Percentiles rank a stretch among this genome's conserved stretches.
Evolutionary conservation across 306 rosid species (phyloP).

Genomic region (Dryas alaskensis): DNA sequence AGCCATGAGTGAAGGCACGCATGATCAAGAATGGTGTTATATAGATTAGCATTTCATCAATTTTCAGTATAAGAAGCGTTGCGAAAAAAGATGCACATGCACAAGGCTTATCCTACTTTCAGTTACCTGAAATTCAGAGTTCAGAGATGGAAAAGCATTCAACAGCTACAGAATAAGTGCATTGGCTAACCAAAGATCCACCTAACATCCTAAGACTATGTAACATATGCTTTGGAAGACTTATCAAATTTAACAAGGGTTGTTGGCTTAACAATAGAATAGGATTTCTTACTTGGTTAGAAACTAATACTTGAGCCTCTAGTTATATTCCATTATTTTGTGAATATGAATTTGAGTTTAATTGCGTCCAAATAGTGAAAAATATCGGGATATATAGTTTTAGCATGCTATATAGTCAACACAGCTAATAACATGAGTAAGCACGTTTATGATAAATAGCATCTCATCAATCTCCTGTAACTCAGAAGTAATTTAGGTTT

Average conservation of each 20-base stretch:
- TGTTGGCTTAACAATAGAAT: not conserved
- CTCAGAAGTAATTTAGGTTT: too few relatives aligned
- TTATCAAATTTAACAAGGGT: conserved; percentile 1
- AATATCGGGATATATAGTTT: not conserved
- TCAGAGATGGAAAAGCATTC: not conserved
- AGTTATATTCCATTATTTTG: not conserved
- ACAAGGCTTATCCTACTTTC: too few relatives aligned
- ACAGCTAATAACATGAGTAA: conserved; percentile 4
- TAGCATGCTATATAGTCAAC: not conserved
- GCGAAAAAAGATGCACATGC: too few relatives aligned
- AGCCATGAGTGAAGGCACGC: too few relatives aligned
- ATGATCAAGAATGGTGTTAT: too few relatives aligned
- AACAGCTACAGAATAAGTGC: not conserved
- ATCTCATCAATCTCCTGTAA: too few relatives aligned
- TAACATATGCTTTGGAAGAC: not conserved
- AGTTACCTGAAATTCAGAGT: not conserved
- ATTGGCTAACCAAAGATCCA: too few relatives aligned
- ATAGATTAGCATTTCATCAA: not conserved
- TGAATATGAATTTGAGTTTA: not conserved
- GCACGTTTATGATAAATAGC: not conserved
- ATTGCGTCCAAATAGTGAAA: not conserved
- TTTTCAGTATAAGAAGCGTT: too few relatives aligned
- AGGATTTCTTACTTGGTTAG: not conserved
- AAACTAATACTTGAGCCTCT: not conserved
- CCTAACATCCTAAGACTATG: not conserved